Conservation (phyloP, 2,329 filamentous ascomycete genomes). For the Colletotrichum eleusines region DNA sequence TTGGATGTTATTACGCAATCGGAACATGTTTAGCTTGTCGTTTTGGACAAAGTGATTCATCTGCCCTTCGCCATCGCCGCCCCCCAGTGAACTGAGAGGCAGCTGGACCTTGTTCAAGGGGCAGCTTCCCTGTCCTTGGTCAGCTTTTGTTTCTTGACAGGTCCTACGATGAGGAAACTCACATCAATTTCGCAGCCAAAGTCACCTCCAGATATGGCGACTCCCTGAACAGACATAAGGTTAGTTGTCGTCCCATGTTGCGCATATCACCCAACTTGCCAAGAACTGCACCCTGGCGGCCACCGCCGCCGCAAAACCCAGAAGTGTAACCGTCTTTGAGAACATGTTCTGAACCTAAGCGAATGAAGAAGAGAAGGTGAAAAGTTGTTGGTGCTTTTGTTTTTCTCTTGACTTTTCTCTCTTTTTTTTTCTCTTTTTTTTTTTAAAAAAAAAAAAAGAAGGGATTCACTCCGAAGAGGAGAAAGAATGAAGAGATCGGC, state of each 20-base stretch:
- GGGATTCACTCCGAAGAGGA: conserved; percentile 35
- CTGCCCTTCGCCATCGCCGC: conserved; percentile 59
- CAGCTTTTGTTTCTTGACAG: neutral
- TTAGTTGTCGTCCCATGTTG: conserved; percentile 32
- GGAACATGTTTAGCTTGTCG: conserved; percentile 66
- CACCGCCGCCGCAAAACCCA: conserved; percentile 34
- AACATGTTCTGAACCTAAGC: conserved; percentile 35
- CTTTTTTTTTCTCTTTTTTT: no score
- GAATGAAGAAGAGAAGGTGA: conserved; percentile 30
- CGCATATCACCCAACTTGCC: conserved; percentile 30
- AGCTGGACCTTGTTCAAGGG: conserved; percentile 52
- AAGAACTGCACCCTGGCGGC: conserved; percentile 40
- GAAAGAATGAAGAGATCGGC: neutral
- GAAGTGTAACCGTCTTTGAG: conserved; percentile 31
- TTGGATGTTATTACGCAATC: conserved; percentile 48
- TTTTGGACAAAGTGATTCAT: conserved; percentile 69
- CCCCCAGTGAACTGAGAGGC: conserved; percentile 49
- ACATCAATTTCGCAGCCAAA: conserved; percentile 62
- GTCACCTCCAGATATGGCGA: conserved; percentile 61
- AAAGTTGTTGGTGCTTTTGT: neutral
- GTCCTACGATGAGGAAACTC: conserved; percentile 35
- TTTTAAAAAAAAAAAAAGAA: conserved; percentile 27
- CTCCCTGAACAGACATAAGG: conserved; percentile 45
- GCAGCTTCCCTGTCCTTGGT: conserved; percentile 52
- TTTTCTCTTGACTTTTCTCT: no score